Evolutionary conservation across 352 stramenopile genomes (phyloP).

Genomic region (Globisporangium nunn): DNA sequence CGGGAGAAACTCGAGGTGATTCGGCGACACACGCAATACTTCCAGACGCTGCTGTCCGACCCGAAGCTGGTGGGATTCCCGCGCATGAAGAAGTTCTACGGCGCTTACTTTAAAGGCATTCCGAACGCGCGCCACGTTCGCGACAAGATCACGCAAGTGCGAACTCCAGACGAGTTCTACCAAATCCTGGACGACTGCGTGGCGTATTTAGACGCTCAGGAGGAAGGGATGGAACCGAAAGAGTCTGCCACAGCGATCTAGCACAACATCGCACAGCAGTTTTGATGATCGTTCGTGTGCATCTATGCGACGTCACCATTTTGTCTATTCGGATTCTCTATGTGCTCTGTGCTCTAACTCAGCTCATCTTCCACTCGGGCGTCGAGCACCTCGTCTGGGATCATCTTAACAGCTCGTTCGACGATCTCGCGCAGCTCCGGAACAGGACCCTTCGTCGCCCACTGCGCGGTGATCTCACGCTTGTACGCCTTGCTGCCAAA

Average conservation of each 20-base stretch:
- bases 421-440: slow-evolving; percentile 71
- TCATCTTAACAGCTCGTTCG: slow-evolving; percentile 52
- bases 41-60: slow-evolving; percentile 42
- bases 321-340: slow-evolving; percentile 9
- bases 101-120: slow-evolving; percentile 65
- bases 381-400: slow-evolving; percentile 71
- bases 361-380: slow-evolving; percentile 58
- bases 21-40: slow-evolving; percentile 58
- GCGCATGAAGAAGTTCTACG: slow-evolving; percentile 79
- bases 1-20: slow-evolving; percentile 55
- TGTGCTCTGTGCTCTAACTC: slow-evolving; percentile 2
- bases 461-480: slow-evolving; percentile 61
- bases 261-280: neutral
- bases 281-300: neutral
- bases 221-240: slow-evolving; percentile 7
- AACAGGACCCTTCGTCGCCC: slow-evolving; percentile 51
- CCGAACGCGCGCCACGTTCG: slow-evolving; percentile 62
- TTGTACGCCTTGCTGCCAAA: slow-evolving; percentile 79
- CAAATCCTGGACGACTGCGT: slow-evolving; percentile 45
- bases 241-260: neutral
- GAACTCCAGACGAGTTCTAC: slow-evolving; percentile 48
- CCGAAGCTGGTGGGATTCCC: slow-evolving; percentile 48
- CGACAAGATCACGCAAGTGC: slow-evolving; percentile 41
- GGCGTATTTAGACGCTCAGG: slow-evolving; percentile 21
- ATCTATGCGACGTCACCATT: neutral